These are phyloP conservation scores for Leptosphaerulina australis DNA, from an alignment of 2,329 filamentous ascomycete genomes.

Conservation along the genomic window DNA sequence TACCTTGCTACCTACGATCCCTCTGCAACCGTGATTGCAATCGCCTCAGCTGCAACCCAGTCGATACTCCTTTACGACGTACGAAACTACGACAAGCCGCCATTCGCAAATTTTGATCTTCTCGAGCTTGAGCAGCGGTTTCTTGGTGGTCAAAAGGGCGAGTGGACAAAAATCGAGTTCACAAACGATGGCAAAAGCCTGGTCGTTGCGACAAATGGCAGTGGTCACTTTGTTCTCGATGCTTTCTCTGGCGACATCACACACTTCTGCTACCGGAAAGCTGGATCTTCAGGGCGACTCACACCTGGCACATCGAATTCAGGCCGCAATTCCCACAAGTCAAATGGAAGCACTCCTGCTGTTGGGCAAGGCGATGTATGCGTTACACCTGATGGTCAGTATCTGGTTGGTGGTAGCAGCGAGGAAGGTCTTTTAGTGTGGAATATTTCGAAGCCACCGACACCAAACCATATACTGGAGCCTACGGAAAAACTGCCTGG, in stretches of 20 bases:
- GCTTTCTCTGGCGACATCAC: conserved; percentile 84
- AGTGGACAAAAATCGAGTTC: conserved; percentile 93
- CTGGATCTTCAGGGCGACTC: conserved; percentile 53
- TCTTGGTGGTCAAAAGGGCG: conserved; percentile 56
- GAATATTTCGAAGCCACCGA: conserved; percentile 67
- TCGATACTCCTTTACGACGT: conserved; percentile 88
- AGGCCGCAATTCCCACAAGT: conserved; percentile 58
- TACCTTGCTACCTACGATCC: conserved; percentile 90
- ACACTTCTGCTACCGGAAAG: conserved; percentile 67
- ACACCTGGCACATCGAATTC: conserved; percentile 53
- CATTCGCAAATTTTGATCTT: conserved; percentile 86
- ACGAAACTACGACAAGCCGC: conserved; percentile 89
- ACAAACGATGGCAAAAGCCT: conserved; percentile 93
- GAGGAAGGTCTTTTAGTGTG: conserved; percentile 79
- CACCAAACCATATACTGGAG: conserved; percentile 64
- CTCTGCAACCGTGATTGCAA: conserved; percentile 87
- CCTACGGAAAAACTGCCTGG: conserved; percentile 70
- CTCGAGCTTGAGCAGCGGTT: conserved; percentile 63
- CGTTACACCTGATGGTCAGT: conserved; percentile 88
- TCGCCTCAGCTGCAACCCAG: conserved; percentile 80
- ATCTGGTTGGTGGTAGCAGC: conserved; percentile 78
- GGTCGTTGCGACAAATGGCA: conserved; percentile 80
- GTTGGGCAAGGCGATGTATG: conserved; percentile 76
- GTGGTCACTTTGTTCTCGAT: conserved; percentile 90
- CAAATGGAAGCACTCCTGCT: conserved; percentile 33